These are phyloP conservation scores for Helianthus tuberosus DNA, from an alignment of 129 eudicot species.

Conservation along the genomic window DNA sequence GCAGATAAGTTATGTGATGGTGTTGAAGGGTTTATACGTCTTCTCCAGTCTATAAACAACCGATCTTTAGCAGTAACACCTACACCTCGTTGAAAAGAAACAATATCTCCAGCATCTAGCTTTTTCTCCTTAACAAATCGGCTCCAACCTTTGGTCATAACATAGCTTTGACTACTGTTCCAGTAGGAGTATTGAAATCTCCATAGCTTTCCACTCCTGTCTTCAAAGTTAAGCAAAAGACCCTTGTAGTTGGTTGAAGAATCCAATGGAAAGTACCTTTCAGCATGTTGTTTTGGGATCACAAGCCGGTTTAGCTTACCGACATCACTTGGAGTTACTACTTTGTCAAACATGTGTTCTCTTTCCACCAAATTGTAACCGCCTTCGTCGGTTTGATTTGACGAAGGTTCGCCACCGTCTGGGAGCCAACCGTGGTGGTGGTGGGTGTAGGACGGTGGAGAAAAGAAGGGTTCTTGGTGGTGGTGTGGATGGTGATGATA, in stretches of 20 bases:
- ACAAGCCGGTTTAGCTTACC: constrained; percentile 89
- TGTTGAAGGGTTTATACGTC: constrained; percentile 48
- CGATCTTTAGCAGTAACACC: constrained; percentile 67
- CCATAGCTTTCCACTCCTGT: constrained; percentile 76
- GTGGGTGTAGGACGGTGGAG: constrained; percentile 19
- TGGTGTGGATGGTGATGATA: constrained; percentile 10
- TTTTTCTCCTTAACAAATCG: constrained; percentile 85
- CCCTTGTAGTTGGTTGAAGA: constrained; percentile 67
- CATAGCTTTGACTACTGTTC: constrained; percentile 97
- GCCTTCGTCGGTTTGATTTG: constrained; percentile 11
- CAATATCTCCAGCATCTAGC: constrained; percentile 83
- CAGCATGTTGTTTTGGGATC: constrained; percentile 89
- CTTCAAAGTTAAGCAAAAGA: constrained; percentile 70
- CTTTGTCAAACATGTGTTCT: constrained; percentile 92
- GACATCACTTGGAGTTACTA: constrained; percentile 89
- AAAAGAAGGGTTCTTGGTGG: constrained; percentile 19
- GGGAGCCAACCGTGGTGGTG: constrained; percentile 3
- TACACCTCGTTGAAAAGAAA: constrained; percentile 81
- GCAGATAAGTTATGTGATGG: constrained; percentile 22
- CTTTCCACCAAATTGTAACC: constrained; percentile 37
- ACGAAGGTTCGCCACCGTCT: constrained; percentile 20
- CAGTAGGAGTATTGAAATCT: constrained; percentile 85
- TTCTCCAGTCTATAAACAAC: constrained; percentile 84
- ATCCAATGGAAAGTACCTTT: constrained; percentile 82
- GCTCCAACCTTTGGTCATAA: constrained; percentile 96